Conservation (phyloP, 1,284 basidiomycete genomes). For the Irpex sp. region DNA sequence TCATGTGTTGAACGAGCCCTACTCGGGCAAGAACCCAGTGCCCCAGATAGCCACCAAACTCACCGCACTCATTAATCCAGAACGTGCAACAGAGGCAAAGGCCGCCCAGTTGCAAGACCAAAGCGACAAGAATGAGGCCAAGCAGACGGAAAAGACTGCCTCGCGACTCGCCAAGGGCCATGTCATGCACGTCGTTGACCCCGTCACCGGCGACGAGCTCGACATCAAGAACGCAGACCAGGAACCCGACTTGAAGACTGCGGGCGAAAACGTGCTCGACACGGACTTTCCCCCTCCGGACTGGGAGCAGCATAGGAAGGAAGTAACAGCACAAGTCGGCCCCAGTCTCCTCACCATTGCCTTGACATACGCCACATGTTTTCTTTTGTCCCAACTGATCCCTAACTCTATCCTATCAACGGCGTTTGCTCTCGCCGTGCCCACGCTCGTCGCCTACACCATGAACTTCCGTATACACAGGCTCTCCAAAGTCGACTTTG, state of each 20-base stretch:
- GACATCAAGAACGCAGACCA: constrained; percentile 29
- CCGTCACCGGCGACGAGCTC: constrained; percentile 30
- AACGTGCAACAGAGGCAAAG: constrained; percentile 29
- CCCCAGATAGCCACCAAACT: constrained; percentile 29
- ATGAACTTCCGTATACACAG: constrained; percentile 29
- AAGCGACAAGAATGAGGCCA: constrained; percentile 21
- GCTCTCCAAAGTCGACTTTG: constrained; percentile 27
- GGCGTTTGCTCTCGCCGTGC: constrained; percentile 21
- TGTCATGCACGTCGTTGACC: constrained; percentile 26
- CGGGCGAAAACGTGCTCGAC: constrained; percentile 28
- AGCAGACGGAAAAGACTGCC: constrained; percentile 27
- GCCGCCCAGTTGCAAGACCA: constrained; percentile 27
- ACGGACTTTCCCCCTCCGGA: constrained; percentile 32
- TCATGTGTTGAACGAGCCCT: constrained; percentile 28
- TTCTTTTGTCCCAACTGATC: constrained; percentile 23
- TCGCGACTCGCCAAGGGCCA: constrained; percentile 25
- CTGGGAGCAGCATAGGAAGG: constrained; percentile 26
- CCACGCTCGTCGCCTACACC: constrained; percentile 25
- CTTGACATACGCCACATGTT: constrained; percentile 20
- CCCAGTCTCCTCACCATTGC: constrained; percentile 23
- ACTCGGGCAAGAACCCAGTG: constrained; percentile 32
- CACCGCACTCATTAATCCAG: constrained; percentile 26
- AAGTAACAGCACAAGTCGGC: constrained; percentile 21
- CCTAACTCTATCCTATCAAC: constrained; percentile 25
- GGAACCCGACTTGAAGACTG: constrained; percentile 20